Conservation (phyloP, 768 basidiomycete species). For the Mycena alexandri region DNA sequence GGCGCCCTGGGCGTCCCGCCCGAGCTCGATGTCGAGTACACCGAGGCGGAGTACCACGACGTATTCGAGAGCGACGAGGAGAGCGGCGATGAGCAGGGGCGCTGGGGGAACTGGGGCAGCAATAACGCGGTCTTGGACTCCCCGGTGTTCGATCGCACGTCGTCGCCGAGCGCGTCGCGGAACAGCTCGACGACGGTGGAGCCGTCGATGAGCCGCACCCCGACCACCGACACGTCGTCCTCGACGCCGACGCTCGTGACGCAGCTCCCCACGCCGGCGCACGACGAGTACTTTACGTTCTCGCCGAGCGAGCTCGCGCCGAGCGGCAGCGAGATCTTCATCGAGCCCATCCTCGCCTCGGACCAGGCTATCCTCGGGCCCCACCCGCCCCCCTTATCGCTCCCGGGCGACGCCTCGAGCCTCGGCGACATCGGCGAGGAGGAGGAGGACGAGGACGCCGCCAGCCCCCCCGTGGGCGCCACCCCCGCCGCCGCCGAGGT, state of each 20-base stretch:
- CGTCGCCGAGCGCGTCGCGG: not conserved
- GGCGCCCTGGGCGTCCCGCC: constrained; percentile 89
- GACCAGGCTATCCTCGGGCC: constrained; percentile 42
- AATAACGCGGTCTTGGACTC: not conserved
- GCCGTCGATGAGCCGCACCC: not conserved
- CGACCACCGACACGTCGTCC: not conserved
- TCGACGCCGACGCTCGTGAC: constrained; percentile 33
- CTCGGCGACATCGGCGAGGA: constrained; percentile 75
- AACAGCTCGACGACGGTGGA: no score
- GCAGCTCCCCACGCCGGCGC: constrained; percentile 34
- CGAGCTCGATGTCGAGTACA: constrained; percentile 78
- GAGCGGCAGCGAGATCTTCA: constrained; percentile 39
- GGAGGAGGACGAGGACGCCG: constrained; percentile 69
- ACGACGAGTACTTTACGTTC: constrained; percentile 35
- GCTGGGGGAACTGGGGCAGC: constrained; percentile 60
- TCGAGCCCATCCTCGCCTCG: constrained; percentile 68
- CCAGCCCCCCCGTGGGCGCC: no score
- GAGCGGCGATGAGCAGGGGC: constrained; percentile 57
- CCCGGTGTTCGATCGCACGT: not conserved
- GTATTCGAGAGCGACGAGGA: constrained; percentile 51
- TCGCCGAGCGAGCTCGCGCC: constrained; percentile 36
- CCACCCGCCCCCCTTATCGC: constrained; percentile 54
- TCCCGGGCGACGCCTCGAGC: constrained; percentile 46
- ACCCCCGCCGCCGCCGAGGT: constrained; percentile 25
- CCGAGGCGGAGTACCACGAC: constrained; percentile 47